These are phyloP conservation scores for Zygnema cylindricum DNA, from an alignment of 139 green algal species.

Conservation along the genomic window DNA sequence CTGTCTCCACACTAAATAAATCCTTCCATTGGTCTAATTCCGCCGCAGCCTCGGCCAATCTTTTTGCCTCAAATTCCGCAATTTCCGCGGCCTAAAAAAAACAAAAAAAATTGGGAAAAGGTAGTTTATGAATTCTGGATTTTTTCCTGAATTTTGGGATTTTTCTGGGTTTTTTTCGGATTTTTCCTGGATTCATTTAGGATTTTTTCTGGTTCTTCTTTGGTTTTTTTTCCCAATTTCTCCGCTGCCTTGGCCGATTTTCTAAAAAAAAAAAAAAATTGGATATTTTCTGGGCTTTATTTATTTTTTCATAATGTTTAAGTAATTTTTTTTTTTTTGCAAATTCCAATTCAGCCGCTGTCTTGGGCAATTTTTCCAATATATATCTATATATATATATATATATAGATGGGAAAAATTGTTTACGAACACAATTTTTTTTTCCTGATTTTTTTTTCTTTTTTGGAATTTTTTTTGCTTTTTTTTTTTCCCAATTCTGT, in stretches of 20 bases:
- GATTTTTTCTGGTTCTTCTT: neutral
- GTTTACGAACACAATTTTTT: too few species aligned
- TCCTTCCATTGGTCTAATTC: conserved; percentile 61
- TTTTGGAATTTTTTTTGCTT: too few species aligned
- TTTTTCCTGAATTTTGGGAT: neutral
- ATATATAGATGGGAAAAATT: too few species aligned
- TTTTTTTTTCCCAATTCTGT: too few species aligned
- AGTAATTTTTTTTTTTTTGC: too few species aligned
- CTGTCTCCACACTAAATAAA: conserved; percentile 55
- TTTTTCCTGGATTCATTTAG: neutral
- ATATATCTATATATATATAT: too few species aligned
- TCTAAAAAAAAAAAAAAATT: neutral
- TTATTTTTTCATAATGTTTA: neutral
- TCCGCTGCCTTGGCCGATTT: neutral
- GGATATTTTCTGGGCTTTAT: conserved; percentile 18
- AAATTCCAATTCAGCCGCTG: too few species aligned
- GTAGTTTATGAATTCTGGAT: neutral
- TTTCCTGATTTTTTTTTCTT: too few species aligned
- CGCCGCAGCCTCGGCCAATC: conserved; percentile 37
- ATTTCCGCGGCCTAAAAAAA: conserved; percentile 40
- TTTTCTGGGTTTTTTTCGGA: neutral
- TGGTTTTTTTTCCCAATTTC: neutral
- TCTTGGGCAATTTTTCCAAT: too few species aligned
- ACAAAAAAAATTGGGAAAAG: neutral
- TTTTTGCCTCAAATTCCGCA: conserved; percentile 11